Conservation (phyloP, 2,329 filamentous ascomycete genomes). For the Epichloe baconii region DNA sequence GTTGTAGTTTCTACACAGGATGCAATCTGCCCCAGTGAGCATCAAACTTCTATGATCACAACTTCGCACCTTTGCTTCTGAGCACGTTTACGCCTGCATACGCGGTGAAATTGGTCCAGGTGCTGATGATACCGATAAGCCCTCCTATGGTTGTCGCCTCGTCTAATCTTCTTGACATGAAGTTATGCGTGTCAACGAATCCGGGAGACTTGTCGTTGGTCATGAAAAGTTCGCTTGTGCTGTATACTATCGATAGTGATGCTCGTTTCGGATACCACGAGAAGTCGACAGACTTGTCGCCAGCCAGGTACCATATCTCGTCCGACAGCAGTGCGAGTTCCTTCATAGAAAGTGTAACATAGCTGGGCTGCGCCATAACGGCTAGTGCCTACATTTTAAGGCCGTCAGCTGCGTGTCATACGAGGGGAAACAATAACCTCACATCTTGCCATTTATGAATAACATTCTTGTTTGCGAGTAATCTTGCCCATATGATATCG, state of each 20-base stretch:
- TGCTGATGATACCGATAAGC: constrained; percentile 48
- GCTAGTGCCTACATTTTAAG: constrained; percentile 54
- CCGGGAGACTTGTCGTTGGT: constrained; percentile 66
- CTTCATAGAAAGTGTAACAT: constrained; percentile 59
- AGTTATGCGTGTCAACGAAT: constrained; percentile 67
- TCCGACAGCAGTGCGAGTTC: constrained; percentile 78
- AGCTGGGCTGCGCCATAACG: constrained; percentile 74
- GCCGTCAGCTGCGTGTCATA: neutral
- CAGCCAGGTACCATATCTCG: constrained; percentile 81
- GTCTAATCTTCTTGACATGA: constrained; percentile 61
- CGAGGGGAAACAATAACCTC: neutral
- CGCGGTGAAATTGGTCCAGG: constrained; percentile 76
- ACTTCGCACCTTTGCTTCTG: constrained; percentile 73
- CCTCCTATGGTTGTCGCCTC: constrained; percentile 53
- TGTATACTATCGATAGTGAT: constrained; percentile 45
- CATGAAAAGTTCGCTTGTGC: constrained; percentile 82
- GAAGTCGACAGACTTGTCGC: constrained; percentile 68
- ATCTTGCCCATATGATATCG: constrained; percentile 58
- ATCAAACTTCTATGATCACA: constrained; percentile 33
- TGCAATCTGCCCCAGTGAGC: neutral
- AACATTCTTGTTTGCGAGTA: constrained; percentile 61
- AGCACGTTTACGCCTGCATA: constrained; percentile 67
- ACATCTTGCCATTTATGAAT: constrained; percentile 81
- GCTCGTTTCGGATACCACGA: constrained; percentile 69
- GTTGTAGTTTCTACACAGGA: neutral